Evolutionary conservation across 345 rosid species (phyloP).

Genomic region (Gossypium raimondii): DNA sequence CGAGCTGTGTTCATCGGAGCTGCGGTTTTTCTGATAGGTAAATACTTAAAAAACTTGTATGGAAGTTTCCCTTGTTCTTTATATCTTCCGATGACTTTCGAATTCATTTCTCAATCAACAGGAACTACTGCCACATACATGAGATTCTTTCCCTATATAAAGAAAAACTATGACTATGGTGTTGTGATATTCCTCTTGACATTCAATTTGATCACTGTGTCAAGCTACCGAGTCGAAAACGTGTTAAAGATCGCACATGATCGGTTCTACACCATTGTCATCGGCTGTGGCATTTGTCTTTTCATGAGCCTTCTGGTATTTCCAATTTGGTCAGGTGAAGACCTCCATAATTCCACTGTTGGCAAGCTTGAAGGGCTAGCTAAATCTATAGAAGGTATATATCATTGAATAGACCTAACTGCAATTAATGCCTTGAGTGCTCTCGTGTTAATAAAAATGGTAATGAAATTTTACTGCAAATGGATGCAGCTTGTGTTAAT

Average conservation of each 20-base stretch:
- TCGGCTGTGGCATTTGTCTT: conserved; percentile 77
- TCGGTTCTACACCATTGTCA: conserved; percentile 60
- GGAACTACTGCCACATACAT: conserved; percentile 70
- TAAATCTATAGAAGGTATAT: conserved; percentile 57
- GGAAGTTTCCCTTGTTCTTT: neutral
- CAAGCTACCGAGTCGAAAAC: conserved; percentile 62
- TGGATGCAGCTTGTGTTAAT: conserved; percentile 60
- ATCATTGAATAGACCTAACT: neutral
- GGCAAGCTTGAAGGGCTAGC: conserved; percentile 75
- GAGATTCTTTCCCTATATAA: conserved; percentile 74
- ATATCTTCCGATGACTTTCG: neutral
- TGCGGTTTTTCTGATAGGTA: conserved; percentile 72
- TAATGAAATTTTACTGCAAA: neutral
- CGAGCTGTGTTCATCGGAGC: conserved; percentile 72
- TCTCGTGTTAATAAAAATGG: neutral
- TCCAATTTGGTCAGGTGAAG: conserved; percentile 89
- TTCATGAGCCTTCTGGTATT: conserved; percentile 64
- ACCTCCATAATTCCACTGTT: conserved; percentile 66
- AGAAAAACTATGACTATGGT: conserved; percentile 86
- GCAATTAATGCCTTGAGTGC: neutral
- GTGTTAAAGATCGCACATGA: conserved; percentile 61
- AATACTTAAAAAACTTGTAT: neutral
- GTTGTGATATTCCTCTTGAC: conserved; percentile 85
- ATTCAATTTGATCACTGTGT: conserved; percentile 72
- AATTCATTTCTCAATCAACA: conserved; percentile 20